phyloP scores from a whole-genome alignment of 2,329 filamentous ascomycete species.

The Pseudogymnoascus sp. region DNA sequence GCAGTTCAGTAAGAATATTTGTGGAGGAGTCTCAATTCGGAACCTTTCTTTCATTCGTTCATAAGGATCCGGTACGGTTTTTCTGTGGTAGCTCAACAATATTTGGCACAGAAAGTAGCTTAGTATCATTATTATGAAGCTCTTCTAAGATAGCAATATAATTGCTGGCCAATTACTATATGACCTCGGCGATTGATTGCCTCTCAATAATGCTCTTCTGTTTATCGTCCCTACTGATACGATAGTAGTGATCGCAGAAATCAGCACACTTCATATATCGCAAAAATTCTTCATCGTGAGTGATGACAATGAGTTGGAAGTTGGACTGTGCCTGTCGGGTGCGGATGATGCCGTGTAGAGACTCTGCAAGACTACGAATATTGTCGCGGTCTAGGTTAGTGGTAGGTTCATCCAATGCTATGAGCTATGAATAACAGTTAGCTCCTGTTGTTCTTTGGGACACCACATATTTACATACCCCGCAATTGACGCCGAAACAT shows the following conservation, averaged over 20 bases:
- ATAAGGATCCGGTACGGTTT: not conserved
- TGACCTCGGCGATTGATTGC: slow-evolving; percentile 31
- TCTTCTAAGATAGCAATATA: not conserved
- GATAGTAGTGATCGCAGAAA: slow-evolving; percentile 86
- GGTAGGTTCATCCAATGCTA: slow-evolving; percentile 94
- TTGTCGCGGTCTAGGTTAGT: slow-evolving; percentile 96
- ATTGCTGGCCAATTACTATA: not conserved
- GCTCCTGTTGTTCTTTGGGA: not conserved
- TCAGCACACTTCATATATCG: slow-evolving; percentile 89
- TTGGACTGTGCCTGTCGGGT: slow-evolving; percentile 78
- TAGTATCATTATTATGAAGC: not conserved
- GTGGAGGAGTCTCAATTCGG: not conserved
- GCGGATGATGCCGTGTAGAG: slow-evolving; percentile 80
- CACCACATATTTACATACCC: slow-evolving; percentile 34
- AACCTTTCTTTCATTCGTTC: not conserved
- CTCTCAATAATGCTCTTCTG: slow-evolving; percentile 84
- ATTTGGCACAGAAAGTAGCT: not conserved
- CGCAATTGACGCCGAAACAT: slow-evolving; percentile 93
- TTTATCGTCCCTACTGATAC: slow-evolving; percentile 71
- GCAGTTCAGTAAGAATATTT: not conserved
- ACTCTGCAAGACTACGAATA: slow-evolving; percentile 79
- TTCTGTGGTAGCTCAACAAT: not conserved
- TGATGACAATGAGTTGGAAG: slow-evolving; percentile 97
- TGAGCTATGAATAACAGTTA: slow-evolving; percentile 43
- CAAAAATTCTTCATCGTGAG: slow-evolving; percentile 95